These are phyloP conservation scores for Fusarium sp. DNA, from an alignment of 2,329 filamentous ascomycete genomes.

Conservation along the genomic window DNA sequence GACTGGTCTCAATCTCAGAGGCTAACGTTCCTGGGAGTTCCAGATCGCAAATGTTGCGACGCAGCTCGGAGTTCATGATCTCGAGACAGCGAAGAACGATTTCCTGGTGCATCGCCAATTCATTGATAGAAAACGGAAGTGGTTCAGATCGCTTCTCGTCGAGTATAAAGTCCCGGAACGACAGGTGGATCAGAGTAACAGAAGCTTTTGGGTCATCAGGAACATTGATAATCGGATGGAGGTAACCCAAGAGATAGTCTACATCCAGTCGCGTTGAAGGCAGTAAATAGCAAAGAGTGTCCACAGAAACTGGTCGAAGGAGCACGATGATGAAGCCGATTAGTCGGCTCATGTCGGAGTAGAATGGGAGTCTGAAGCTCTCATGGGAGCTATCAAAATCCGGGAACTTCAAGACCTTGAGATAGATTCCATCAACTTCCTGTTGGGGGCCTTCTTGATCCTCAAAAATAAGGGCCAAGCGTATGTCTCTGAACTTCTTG, in stretches of 20 bases:
- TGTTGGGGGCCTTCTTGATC: neutral
- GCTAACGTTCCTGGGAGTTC: neutral
- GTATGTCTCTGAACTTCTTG: neutral
- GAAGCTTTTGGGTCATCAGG: neutral
- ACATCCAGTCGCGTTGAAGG: neutral
- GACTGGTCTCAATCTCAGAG: neutral
- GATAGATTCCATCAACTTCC: slow-evolving; percentile 11
- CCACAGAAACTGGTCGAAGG: neutral
- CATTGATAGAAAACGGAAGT: neutral
- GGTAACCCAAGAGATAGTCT: neutral
- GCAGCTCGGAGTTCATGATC: neutral
- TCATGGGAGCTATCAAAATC: neutral
- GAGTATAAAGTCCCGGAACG: slow-evolving; percentile 16
- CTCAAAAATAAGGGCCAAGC: neutral
- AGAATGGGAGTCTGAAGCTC: neutral
- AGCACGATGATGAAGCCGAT: slow-evolving; percentile 1
- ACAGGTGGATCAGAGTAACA: slow-evolving; percentile 3
- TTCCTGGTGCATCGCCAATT: accelerated
- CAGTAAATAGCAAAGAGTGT: neutral
- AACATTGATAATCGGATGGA: neutral
- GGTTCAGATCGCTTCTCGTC: neutral
- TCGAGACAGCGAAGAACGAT: neutral
- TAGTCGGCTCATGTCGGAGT: neutral
- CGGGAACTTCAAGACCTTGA: slow-evolving; percentile 1
- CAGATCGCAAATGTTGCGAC: neutral